Percentiles rank a stretch among this genome's conserved stretches.
phyloP scores from a whole-genome alignment of 176 grass and related monocot genomes.

The Alloteropsis semialata region DNA sequence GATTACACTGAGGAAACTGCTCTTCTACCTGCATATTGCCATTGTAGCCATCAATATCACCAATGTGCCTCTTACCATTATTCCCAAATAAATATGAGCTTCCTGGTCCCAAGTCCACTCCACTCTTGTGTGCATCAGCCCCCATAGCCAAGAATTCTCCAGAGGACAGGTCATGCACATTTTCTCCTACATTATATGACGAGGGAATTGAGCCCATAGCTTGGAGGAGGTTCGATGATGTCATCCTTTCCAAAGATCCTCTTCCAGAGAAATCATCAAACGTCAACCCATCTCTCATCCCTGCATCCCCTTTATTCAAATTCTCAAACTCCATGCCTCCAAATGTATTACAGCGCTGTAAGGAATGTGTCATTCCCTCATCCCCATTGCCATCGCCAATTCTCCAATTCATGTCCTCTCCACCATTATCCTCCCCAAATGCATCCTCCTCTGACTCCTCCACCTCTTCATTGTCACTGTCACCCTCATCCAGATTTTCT shows the following conservation, averaged over 20 bases:
- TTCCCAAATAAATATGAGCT: slow-evolving; percentile 59
- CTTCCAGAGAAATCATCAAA: slow-evolving; percentile 56
- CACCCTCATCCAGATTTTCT: slow-evolving; percentile 42
- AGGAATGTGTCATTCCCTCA: slow-evolving; percentile 39
- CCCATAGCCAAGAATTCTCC: slow-evolving; percentile 80
- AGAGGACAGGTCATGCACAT: slow-evolving; percentile 52
- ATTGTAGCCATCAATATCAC: slow-evolving; percentile 66
- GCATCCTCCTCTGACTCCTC: slow-evolving; percentile 41
- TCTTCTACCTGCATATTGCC: slow-evolving; percentile 45
- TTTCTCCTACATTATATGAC: slow-evolving; percentile 45
- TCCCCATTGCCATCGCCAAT: slow-evolving; percentile 42
- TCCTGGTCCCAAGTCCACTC: slow-evolving; percentile 28
- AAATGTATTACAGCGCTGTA: slow-evolving; percentile 46
- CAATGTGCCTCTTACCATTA: slow-evolving; percentile 72
- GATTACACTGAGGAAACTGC: slow-evolving; percentile 53
- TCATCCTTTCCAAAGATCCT: slow-evolving; percentile 69
- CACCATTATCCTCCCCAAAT: slow-evolving; percentile 44
- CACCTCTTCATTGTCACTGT: slow-evolving; percentile 36
- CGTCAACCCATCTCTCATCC: slow-evolving; percentile 49
- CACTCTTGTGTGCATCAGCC: slow-evolving; percentile 58
- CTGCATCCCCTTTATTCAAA: slow-evolving; percentile 64
- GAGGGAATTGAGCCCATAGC: slow-evolving; percentile 51
- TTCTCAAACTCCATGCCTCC: slow-evolving; percentile 76
- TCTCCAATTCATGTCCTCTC: slow-evolving; percentile 51
- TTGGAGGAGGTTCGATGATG: slow-evolving; percentile 80